These are phyloP conservation scores for Aureobasidium subglaciale DNA, from an alignment of 2,329 filamentous ascomycete species.

Conservation along the genomic window DNA sequence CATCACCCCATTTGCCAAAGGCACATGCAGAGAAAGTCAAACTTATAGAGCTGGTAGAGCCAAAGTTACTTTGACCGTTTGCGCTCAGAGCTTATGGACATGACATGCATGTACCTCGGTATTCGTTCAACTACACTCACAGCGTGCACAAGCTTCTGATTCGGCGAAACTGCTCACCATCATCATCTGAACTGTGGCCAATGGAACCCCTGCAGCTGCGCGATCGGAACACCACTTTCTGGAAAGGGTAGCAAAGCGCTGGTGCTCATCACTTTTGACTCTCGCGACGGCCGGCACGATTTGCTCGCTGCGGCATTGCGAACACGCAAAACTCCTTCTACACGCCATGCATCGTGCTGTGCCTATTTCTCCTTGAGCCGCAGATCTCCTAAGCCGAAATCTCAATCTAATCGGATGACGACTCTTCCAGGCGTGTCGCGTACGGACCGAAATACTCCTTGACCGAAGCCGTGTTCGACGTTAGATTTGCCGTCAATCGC, in stretches of 20 bases:
- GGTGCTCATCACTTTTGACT: not conserved
- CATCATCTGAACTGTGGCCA: not conserved
- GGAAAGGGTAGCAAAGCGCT: not conserved
- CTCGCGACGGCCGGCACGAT: not conserved
- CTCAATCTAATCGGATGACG: not conserved
- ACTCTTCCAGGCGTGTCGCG: not conserved
- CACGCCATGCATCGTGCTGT: not conserved
- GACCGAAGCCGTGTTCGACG: not conserved
- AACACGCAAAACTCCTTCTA: not conserved
- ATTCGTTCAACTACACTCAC: too few relatives aligned
- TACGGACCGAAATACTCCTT: not conserved
- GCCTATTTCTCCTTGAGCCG: not conserved
- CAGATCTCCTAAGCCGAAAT: not conserved
- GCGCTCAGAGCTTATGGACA: conserved; percentile 3
- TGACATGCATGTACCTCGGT: not conserved
- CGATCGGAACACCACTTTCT: not conserved
- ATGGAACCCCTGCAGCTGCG: not conserved
- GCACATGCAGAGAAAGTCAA: not conserved
- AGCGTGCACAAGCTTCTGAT: not conserved
- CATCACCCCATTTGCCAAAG: not conserved
- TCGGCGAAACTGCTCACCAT: not conserved
- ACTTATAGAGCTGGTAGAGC: not conserved
- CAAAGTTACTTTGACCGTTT: not conserved
- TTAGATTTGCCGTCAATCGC: not conserved
- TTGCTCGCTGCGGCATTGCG: not conserved